Evolutionary conservation across 2,329 filamentous ascomycete species (phyloP).

Genomic region (Zarea fungicola): DNA sequence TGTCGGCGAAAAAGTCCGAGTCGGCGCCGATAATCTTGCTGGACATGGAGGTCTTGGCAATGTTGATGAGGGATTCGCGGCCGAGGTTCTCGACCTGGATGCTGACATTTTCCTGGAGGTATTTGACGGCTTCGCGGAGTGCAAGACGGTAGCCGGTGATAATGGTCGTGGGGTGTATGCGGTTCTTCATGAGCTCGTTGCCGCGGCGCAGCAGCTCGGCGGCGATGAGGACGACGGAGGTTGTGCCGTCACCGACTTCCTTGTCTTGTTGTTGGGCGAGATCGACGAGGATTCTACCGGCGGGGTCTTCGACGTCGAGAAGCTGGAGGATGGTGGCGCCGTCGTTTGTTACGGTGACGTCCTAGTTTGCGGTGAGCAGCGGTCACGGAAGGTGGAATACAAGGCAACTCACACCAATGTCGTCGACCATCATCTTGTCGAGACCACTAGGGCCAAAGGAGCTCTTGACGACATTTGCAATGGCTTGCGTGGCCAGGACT

Average conservation of each 20-base stretch:
- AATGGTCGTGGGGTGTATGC: conserved; percentile 98
- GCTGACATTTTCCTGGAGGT: conserved; percentile 98
- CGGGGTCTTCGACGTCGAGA: conserved; percentile 95
- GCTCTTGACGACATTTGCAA: conserved; percentile 98
- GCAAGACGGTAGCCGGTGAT: conserved; percentile 97
- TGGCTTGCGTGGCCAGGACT: conserved; percentile 94
- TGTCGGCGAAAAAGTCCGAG: conserved; percentile 93
- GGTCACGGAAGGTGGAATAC: conserved; percentile 2
- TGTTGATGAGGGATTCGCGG: conserved; percentile 84
- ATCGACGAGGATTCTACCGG: conserved; percentile 96
- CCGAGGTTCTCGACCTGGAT: conserved; percentile 90
- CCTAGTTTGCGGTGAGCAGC: conserved; percentile 43
- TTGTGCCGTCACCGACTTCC: conserved; percentile 97
- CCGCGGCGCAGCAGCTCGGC: conserved; percentile 88
- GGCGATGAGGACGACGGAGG: conserved; percentile 94
- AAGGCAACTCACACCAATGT: conserved; percentile 71
- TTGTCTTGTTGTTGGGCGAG: conserved; percentile 98
- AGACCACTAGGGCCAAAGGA: conserved; percentile 95
- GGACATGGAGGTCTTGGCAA: conserved; percentile 98
- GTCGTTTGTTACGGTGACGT: conserved; percentile 98
- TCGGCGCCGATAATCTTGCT: conserved; percentile 97
- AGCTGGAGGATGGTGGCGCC: conserved; percentile 93
- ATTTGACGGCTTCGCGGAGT: conserved; percentile 92
- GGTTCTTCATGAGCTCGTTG: conserved; percentile 99
- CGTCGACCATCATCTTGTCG: conserved; percentile 99